Conservation (phyloP, 768 basidiomycete genomes). For the Russula brevipes region DNA sequence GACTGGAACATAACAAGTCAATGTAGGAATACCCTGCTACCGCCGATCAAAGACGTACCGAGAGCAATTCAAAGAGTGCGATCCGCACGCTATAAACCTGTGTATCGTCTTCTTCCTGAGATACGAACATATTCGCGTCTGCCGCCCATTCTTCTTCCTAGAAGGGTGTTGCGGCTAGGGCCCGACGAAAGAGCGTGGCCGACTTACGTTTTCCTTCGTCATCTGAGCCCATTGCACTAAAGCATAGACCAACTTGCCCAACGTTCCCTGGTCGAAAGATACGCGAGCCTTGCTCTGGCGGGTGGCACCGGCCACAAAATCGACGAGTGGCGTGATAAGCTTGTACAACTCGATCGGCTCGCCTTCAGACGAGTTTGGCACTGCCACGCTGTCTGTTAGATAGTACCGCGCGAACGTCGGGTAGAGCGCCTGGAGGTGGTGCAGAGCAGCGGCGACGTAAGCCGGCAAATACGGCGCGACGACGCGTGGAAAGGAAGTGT, state of each 20-base stretch:
- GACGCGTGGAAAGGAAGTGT: slow-evolving; percentile 75
- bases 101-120: slow-evolving; percentile 91
- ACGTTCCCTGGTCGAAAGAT: slow-evolving; percentile 53
- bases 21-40: background rate
- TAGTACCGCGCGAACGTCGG: slow-evolving; percentile 60
- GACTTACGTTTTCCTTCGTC: slow-evolving; percentile 79
- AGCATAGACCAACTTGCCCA: slow-evolving; percentile 46
- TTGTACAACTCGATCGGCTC: slow-evolving; percentile 70
- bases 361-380: slow-evolving; percentile 68
- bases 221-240: slow-evolving; percentile 78
- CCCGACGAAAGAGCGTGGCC: background rate
- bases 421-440: slow-evolving; percentile 54
- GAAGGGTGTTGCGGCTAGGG: background rate
- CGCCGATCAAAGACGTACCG: slow-evolving; percentile 41
- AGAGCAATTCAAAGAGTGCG: slow-evolving; percentile 78
- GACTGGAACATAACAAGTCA: slow-evolving; percentile 35
- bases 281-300: slow-evolving; percentile 59
- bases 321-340: slow-evolving; percentile 72
- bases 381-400: slow-evolving; percentile 47
- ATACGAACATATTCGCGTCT: slow-evolving; percentile 88
- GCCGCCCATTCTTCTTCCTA: slow-evolving; percentile 90
- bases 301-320: slow-evolving; percentile 65
- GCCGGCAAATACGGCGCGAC: slow-evolving; percentile 58
- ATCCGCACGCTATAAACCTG: slow-evolving; percentile 76
- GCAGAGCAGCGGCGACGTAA: slow-evolving; percentile 53